Percentiles rank a stretch among this genome's conserved stretches.
phyloP scores from a whole-genome alignment of 1,284 basidiomycete species.

The Austropuccinia psidii region DNA sequence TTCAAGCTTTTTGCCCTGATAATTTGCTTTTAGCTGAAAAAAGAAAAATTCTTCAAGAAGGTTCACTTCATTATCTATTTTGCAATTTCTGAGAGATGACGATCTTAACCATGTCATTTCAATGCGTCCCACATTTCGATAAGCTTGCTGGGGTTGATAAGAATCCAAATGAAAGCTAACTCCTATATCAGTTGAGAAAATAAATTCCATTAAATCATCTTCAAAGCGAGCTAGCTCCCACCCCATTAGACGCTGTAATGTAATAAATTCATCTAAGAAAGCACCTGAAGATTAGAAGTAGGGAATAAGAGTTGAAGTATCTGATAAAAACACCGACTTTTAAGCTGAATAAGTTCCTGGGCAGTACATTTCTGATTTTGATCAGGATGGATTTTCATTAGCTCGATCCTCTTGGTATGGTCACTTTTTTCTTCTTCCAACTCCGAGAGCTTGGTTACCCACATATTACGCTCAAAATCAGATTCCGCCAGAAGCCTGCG shows the following conservation, averaged over 20 bases:
- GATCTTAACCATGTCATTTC: constrained; percentile 9
- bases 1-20: neutral
- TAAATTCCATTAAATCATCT: constrained; percentile 12
- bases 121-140: constrained; percentile 7
- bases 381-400: constrained; percentile 8
- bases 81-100: neutral
- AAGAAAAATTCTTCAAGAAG: constrained; percentile 28
- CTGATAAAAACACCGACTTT: constrained; percentile 1
- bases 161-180: constrained; percentile 11
- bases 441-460: constrained; percentile 21
- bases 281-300: neutral
- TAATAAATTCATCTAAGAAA: constrained; percentile 22
- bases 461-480: constrained; percentile 28
- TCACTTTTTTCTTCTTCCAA: constrained; percentile 26
- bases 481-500: constrained; percentile 19
- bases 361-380: constrained; percentile 26
- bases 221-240: constrained; percentile 31
- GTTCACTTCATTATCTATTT: neutral
- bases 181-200: neutral
- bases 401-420: constrained; percentile 4
- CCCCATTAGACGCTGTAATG: constrained; percentile 23
- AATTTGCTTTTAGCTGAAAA: constrained; percentile 3
- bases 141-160: neutral
- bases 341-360: constrained; percentile 21
- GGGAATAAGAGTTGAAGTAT: neutral